phyloP scores from a whole-genome alignment of 371 early-diverging fungal species.

The Nematocida sp. region DNA sequence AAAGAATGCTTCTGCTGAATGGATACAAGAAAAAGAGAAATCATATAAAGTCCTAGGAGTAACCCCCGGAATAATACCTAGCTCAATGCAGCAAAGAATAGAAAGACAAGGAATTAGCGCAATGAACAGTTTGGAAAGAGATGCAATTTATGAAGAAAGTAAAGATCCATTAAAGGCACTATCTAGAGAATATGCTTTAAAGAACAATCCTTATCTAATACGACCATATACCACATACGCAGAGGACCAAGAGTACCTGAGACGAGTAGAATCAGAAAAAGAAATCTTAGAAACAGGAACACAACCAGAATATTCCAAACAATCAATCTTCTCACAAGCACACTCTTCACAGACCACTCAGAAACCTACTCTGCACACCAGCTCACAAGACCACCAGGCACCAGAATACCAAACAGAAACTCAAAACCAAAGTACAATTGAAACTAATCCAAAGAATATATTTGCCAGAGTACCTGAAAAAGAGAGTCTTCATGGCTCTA shows the following conservation, averaged over 20 bases:
- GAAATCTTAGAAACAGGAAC: neutral
- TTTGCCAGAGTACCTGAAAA: no score
- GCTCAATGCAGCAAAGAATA: neutral
- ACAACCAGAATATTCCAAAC: no score
- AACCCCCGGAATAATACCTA: neutral
- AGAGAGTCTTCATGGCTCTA: no score
- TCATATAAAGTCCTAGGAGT: constrained; percentile 10
- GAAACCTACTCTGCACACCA: no score
- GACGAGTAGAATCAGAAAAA: neutral
- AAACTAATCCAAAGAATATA: no score
- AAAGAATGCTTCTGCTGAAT: neutral
- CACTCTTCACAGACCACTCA: no score
- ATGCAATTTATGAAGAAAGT: neutral
- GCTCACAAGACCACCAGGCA: no score
- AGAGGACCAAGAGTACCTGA: constrained; percentile 19
- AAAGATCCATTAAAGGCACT: neutral
- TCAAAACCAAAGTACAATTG: no score
- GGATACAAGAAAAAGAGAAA: neutral
- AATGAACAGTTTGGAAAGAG: neutral
- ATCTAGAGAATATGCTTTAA: neutral
- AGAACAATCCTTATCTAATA: neutral
- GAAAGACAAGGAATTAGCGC: constrained; percentile 5
- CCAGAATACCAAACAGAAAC: no score
- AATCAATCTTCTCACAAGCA: no score
- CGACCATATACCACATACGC: constrained; percentile 17